Percentiles rank a stretch among this genome's conserved stretches.
Conservation (phyloP, 2,329 filamentous ascomycete genomes). For the Penicillium sclerotiorum region DNA sequence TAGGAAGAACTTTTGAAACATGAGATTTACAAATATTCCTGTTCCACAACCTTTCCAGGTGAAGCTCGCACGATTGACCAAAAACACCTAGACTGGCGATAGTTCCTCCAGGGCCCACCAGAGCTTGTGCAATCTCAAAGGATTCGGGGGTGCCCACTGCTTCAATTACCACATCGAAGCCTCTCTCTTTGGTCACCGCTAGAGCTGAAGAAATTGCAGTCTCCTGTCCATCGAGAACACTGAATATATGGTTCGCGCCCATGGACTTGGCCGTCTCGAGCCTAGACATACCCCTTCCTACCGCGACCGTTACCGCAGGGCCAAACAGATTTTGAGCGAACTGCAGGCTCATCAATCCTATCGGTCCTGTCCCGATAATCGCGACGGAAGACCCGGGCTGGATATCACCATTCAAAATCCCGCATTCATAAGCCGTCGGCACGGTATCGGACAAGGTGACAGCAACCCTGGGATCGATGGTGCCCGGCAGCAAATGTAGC, state of each 20-base stretch:
- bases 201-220: constrained; percentile 31
- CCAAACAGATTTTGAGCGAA: constrained; percentile 48
- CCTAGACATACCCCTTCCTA: not conserved
- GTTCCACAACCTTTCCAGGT: constrained; percentile 56
- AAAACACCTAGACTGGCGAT: constrained; percentile 61
- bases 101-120: constrained; percentile 54
- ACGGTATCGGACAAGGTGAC: constrained; percentile 53
- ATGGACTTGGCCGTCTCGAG: not conserved
- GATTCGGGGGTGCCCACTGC: constrained; percentile 57
- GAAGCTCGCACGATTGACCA: constrained; percentile 51
- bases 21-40: constrained; percentile 49
- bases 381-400: constrained; percentile 54
- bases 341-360: constrained; percentile 55
- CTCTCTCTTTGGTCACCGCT: constrained; percentile 50
- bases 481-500: constrained; percentile 47
- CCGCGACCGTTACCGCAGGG: not conserved
- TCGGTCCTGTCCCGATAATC: constrained; percentile 56
- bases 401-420: constrained; percentile 51
- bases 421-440: constrained; percentile 56
- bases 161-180: constrained; percentile 59
- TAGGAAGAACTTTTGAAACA: not conserved
- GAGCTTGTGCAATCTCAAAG: constrained; percentile 54
- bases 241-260: not conserved
- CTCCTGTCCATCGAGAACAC: constrained; percentile 27
- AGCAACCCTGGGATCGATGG: constrained; percentile 39